Evolutionary conservation across 352 stramenopile genomes (phyloP).

Genomic region (Globisporangium alternatum): DNA sequence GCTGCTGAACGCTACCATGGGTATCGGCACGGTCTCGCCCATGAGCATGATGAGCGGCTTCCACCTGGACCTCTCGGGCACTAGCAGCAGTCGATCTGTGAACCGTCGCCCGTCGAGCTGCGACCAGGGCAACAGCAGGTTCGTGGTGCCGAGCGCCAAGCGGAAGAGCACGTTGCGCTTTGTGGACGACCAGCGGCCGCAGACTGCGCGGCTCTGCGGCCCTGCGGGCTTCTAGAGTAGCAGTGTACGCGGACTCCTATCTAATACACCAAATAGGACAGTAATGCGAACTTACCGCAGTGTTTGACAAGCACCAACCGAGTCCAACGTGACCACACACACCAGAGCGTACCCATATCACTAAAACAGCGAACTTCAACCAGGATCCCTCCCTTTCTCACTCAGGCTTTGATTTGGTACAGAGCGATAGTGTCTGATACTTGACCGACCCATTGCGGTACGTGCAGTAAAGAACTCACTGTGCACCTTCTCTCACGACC

Average conservation of each 20-base stretch:
- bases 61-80: conserved; percentile 17
- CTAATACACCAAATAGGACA: not conserved
- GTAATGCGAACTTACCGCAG: not conserved
- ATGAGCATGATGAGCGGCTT: conserved; percentile 32
- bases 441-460: no score
- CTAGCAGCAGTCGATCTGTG: conserved; percentile 9
- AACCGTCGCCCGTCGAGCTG: conserved; percentile 29
- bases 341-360: no score
- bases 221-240: not conserved
- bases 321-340: no score
- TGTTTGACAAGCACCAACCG: no score
- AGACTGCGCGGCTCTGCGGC: conserved; percentile 10
- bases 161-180: not conserved
- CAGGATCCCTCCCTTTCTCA: no score
- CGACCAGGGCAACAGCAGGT: conserved; percentile 21
- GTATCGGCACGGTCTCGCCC: conserved; percentile 36
- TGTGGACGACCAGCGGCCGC: conserved; percentile 7
- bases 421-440: no score
- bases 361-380: no score
- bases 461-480: no score
- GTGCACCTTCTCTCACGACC: no score
- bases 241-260: not conserved
- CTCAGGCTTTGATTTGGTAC: no score
- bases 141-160: conserved; percentile 9
- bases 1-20: conserved; percentile 53